Percentiles rank a stretch among this genome's conserved stretches.
These are phyloP conservation scores for Mycena rebaudengoi DNA, from an alignment of 768 basidiomycete genomes.

Conservation along the genomic window DNA sequence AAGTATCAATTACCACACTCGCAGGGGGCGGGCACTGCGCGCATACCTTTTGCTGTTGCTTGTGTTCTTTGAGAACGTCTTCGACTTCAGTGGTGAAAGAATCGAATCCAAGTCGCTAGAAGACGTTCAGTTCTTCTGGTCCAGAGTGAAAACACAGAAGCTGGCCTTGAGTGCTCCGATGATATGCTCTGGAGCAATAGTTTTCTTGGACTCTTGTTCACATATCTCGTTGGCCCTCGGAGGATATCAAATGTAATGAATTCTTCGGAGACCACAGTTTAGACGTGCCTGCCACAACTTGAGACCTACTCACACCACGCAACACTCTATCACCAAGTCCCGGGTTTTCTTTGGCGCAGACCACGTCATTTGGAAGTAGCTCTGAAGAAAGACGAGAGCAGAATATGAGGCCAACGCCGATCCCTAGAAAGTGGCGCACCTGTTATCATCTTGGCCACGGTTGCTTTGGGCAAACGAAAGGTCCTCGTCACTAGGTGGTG, in stretches of 20 bases:
- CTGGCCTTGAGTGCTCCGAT: constrained; percentile 88
- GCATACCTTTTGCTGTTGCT: constrained; percentile 92
- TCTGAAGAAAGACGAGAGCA: constrained; percentile 60
- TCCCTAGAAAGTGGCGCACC: constrained; percentile 55
- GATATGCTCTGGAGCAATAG: constrained; percentile 97
- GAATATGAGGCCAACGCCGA: constrained; percentile 2
- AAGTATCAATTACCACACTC: too few species aligned
- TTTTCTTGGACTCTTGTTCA: constrained; percentile 98
- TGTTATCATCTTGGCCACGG: constrained; percentile 95
- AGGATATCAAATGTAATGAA: constrained; percentile 98
- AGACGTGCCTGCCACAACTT: not conserved
- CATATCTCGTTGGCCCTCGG: constrained; percentile 98
- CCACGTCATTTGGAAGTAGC: constrained; percentile 85
- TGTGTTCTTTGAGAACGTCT: constrained; percentile 94
- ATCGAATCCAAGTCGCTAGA: constrained; percentile 91
- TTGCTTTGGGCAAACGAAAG: constrained; percentile 95
- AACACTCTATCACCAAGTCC: constrained; percentile 97
- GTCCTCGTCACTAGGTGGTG: constrained; percentile 85
- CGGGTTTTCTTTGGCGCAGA: constrained; percentile 96
- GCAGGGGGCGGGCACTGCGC: constrained; percentile 4
- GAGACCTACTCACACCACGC: constrained; percentile 87
- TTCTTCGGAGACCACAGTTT: constrained; percentile 61
- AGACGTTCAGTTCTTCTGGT: constrained; percentile 7
- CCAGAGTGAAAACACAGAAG: not conserved
- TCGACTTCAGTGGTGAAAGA: constrained; percentile 90